Percentiles rank a stretch among this genome's conserved stretches.
These are phyloP conservation scores for Aspergillus biplanus DNA, from an alignment of 495 filamentous ascomycete genomes.

Conservation along the genomic window DNA sequence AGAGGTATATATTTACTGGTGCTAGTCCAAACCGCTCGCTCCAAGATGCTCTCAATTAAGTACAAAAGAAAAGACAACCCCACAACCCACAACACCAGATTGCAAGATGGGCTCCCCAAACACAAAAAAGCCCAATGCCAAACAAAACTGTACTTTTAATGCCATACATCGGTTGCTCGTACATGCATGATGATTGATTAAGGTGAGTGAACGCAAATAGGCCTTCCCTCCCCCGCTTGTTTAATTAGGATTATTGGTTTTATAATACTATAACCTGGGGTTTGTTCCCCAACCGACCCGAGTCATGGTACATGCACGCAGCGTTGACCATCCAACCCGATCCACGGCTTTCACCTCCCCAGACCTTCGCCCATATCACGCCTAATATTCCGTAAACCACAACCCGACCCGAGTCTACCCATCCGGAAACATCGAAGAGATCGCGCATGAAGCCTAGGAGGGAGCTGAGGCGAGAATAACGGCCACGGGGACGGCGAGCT, in stretches of 20 bases:
- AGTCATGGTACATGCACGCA: constrained; percentile 69
- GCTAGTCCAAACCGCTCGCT: too few relatives aligned
- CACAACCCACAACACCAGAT: too few relatives aligned
- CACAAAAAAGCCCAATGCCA: too few relatives aligned
- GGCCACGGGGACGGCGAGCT: constrained; percentile 35
- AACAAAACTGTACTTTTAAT: too few relatives aligned
- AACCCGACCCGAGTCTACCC: constrained; percentile 65
- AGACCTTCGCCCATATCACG: constrained; percentile 71
- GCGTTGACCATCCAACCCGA: constrained; percentile 77
- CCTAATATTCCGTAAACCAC: constrained; percentile 63
- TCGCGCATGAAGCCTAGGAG: constrained; percentile 55
- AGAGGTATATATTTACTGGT: too few relatives aligned
- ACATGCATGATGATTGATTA: too few relatives aligned
- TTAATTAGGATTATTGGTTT: not conserved
- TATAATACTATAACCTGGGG: constrained; percentile 62
- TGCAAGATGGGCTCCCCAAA: too few relatives aligned
- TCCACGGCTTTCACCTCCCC: constrained; percentile 60
- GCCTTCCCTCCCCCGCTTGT: too few relatives aligned
- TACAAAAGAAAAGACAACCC: too few relatives aligned
- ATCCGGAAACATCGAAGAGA: constrained; percentile 53
- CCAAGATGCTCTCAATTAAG: too few relatives aligned
- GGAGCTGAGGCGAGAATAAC: constrained; percentile 26
- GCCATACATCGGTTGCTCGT: too few relatives aligned
- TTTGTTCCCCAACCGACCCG: constrained; percentile 64
- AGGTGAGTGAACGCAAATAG: too few relatives aligned